Evolutionary conservation across 352 stramenopile species (phyloP).

Genomic region (Phytopythium boreale): DNA sequence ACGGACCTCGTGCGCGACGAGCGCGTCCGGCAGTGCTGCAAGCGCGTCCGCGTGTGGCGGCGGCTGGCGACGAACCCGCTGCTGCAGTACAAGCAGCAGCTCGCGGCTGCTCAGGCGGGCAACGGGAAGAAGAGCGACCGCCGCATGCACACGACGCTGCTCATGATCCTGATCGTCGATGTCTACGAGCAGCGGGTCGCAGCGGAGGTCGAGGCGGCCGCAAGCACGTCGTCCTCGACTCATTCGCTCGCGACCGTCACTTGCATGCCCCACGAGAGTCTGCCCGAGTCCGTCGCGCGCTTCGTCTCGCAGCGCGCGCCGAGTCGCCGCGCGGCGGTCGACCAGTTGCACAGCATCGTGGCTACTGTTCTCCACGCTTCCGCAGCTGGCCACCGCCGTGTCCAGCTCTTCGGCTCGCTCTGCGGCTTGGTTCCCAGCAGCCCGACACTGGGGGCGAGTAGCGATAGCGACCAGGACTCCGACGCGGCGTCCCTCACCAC

Average conservation of each 20-base stretch:
- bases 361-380: slow-evolving; percentile 45
- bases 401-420: slow-evolving; percentile 57
- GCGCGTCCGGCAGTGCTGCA: slow-evolving; percentile 65
- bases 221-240: not conserved
- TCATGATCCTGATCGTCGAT: slow-evolving; percentile 72
- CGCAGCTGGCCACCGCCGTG: slow-evolving; percentile 33
- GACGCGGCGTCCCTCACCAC: slow-evolving; percentile 13
- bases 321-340: slow-evolving; percentile 41
- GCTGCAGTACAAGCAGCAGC: slow-evolving; percentile 53
- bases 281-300: slow-evolving; percentile 67
- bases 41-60: slow-evolving; percentile 69
- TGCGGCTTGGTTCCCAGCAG: slow-evolving; percentile 35
- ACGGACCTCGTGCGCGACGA: slow-evolving; percentile 57
- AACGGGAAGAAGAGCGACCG: slow-evolving; percentile 52
- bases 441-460: not conserved
- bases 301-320: slow-evolving; percentile 46
- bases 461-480: not conserved
- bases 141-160: slow-evolving; percentile 63
- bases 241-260: not conserved
- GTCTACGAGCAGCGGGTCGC: slow-evolving; percentile 65
- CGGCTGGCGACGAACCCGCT: slow-evolving; percentile 62
- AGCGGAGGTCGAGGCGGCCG: slow-evolving; percentile 32
- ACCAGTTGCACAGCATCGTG: slow-evolving; percentile 60
- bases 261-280: slow-evolving; percentile 32
- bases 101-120: slow-evolving; percentile 13